These are phyloP conservation scores for Xylaria sp. DNA, from an alignment of 2,329 filamentous ascomycete species.

Conservation along the genomic window DNA sequence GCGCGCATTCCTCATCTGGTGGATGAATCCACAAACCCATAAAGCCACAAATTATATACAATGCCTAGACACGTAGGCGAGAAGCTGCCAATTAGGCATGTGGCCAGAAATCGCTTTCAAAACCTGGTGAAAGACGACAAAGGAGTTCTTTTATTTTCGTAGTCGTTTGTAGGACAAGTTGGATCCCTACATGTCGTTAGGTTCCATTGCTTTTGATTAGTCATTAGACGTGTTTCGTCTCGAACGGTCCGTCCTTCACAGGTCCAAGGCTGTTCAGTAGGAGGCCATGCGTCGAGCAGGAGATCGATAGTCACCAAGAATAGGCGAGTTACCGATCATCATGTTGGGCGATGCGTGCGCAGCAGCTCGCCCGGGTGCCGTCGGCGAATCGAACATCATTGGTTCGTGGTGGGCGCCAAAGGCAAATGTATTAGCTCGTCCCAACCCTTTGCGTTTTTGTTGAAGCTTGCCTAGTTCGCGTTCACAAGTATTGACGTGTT, in stretches of 20 bases:
- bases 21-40: constrained; percentile 3
- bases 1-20: constrained; percentile 13
- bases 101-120: constrained; percentile 5
- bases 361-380: constrained; percentile 59
- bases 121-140: constrained; percentile 14
- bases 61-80: constrained; percentile 21
- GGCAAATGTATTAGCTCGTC: constrained; percentile 91
- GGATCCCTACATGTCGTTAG: background rate
- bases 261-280: constrained; percentile 55
- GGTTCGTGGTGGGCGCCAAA: constrained; percentile 77
- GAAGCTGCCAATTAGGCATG: background rate
- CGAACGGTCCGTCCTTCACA: constrained; percentile 19
- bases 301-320: constrained; percentile 61
- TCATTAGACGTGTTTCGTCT: constrained; percentile 28
- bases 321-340: constrained; percentile 59
- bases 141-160: background rate
- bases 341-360: constrained; percentile 55
- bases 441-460: constrained; percentile 82
- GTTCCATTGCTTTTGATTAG: constrained; percentile 17
- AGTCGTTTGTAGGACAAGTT: background rate
- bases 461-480: constrained; percentile 94
- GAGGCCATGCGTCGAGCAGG: constrained; percentile 72
- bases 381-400: constrained; percentile 69
- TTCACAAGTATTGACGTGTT: constrained; percentile 93
- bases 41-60: constrained; percentile 31